Conservation (phyloP, 2,329 filamentous ascomycete species). For the Fusarium drepaniforme region DNA sequence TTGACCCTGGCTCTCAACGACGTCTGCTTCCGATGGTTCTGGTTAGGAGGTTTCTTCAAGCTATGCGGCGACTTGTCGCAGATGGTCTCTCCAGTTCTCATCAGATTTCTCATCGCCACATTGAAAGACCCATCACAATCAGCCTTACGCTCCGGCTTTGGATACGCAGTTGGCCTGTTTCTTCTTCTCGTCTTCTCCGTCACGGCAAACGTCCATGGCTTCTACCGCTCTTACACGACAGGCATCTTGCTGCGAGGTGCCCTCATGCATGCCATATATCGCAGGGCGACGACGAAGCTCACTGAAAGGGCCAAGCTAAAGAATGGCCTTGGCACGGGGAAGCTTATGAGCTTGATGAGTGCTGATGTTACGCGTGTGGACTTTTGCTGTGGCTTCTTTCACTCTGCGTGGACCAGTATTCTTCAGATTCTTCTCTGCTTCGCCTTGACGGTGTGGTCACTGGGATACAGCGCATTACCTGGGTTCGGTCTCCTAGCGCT, state of each 20-base stretch:
- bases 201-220: conserved; percentile 27
- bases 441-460: conserved; percentile 30
- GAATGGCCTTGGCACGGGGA: conserved; percentile 39
- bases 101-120: conserved; percentile 24
- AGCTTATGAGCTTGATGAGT: conserved; percentile 49
- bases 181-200: conserved; percentile 24
- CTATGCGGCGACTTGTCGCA: conserved; percentile 40
- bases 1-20: conserved; percentile 46
- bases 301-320: conserved; percentile 32
- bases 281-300: conserved; percentile 21
- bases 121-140: conserved; percentile 21
- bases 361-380: conserved; percentile 48
- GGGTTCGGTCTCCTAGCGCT: conserved; percentile 18
- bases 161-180: conserved; percentile 17
- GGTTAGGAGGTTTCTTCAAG: conserved; percentile 45
- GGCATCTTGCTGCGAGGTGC: conserved; percentile 16
- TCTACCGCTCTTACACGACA: conserved; percentile 22
- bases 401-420: conserved; percentile 48
- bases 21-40: conserved; percentile 47
- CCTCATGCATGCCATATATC: conserved; percentile 31
- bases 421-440: conserved; percentile 47
- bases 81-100: conserved; percentile 24
- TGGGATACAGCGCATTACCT: conserved; percentile 25
- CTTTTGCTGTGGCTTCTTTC: conserved; percentile 49
- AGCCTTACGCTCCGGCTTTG: conserved; percentile 15